Evolutionary conservation across 345 rosid genomes (phyloP).

Genomic region (Rhodamnia rubescens): DNA sequence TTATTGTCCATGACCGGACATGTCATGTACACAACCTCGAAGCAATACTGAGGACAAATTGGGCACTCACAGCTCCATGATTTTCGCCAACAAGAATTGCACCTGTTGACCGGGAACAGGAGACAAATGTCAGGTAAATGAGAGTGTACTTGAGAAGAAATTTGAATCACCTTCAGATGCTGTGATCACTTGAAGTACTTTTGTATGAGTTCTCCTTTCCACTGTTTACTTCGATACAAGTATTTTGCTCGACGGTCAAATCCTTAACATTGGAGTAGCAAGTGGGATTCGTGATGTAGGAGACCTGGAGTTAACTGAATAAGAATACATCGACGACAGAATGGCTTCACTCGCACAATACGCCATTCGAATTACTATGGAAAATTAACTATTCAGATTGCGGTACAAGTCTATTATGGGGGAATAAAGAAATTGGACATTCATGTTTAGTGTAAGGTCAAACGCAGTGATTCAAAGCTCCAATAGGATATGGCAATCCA

Average conservation of each 20-base stretch:
- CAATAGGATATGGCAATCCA: not conserved
- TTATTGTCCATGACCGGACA: constrained; percentile 21
- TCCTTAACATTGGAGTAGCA: not conserved
- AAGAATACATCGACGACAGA: not conserved
- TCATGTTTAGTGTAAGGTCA: not conserved
- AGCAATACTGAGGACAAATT: constrained; percentile 18
- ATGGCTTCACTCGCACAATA: too few species aligned
- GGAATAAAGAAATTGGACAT: not conserved
- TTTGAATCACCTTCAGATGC: not conserved
- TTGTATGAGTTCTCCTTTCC: not conserved
- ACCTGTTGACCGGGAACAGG: not conserved
- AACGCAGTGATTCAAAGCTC: not conserved
- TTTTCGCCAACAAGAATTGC: not conserved
- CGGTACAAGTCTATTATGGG: not conserved
- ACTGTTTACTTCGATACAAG: not conserved
- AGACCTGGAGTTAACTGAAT: not conserved
- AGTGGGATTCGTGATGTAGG: not conserved
- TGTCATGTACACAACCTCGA: constrained; percentile 30
- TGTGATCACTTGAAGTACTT: not conserved
- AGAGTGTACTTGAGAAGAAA: not conserved
- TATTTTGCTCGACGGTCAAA: not conserved
- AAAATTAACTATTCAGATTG: not conserved
- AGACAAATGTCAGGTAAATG: not conserved
- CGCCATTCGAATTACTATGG: not conserved
- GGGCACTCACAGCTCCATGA: not conserved